Base-by-base conservation (phyloP, 345 rosid species). In the Citrus unshiu region DNA sequence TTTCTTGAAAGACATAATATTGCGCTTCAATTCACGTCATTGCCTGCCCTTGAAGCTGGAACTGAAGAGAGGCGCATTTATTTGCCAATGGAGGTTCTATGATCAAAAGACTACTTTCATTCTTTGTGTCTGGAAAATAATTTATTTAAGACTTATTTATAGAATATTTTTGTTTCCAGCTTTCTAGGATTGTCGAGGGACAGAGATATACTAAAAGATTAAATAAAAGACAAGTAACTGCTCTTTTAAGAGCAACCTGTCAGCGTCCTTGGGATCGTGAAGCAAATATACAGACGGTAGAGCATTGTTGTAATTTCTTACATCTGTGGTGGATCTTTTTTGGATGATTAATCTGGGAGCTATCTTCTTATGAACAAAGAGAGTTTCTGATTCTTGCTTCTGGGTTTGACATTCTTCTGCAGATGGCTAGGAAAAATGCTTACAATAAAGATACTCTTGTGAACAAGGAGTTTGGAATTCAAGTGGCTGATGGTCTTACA, bases 61-160 rank as follows among this genome's bases (percentile, higher is more conserved):
- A 87, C 79, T 70, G 94, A 89, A 32, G 21, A 92, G 0, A 90
- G n/a, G 46, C 94, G 92, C 24, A 58, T 73, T 19, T 90, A 74
- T 81, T 51, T 86, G 51, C 99, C 99, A 0, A 95, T 95, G 97
- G 99, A 95, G 88, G 99, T 95, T 68, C 66, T 68, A 43, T 14
- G 10, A 71, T 22, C 14, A 27, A 19, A 25, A 4, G 2, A 18
- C 57, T 57, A 35, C 8, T 49, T 40, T 60, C 9, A 0, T 39
- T 0, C 6, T 16, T 75, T 62, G 27, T 63, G 12, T 51, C 9
- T 5, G 39, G 6, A n/a, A 39, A 24, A 18, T 3, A 54, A 16
- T 21, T 13, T 24, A 51, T n/a, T 63, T 7, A 14, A 18, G 9
- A 25, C 46, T 10, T 39, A 19, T 70, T 2, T 46, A 32, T 70